A percentile compares a stretch with the other conserved stretches of the same genome.
Evolutionary conservation across 2,329 filamentous ascomycete species (phyloP).

Genomic region (Calonectria leucothoes): DNA sequence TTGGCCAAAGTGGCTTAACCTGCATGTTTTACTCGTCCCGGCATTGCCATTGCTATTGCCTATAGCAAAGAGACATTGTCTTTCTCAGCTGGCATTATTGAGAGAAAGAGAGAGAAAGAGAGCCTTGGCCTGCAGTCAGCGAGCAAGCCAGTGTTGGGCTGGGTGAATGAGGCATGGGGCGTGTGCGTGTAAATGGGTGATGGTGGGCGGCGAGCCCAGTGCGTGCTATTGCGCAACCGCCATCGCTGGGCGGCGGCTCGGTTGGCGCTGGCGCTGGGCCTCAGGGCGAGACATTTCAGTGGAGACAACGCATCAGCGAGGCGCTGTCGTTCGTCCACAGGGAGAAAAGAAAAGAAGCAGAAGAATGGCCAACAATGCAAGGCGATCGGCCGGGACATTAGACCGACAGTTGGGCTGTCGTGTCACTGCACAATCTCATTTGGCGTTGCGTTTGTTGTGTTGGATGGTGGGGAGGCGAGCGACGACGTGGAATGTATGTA

Average conservation of each 20-base stretch:
- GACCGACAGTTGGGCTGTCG: slow-evolving; percentile 7
- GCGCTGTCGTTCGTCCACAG: not conserved
- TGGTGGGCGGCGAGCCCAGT: not conserved
- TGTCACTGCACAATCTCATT: not conserved
- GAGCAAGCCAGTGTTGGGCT: not conserved
- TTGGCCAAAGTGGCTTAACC: not conserved
- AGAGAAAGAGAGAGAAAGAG: too few species aligned
- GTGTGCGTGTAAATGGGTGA: not conserved
- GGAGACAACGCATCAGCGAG: slow-evolving; percentile 18
- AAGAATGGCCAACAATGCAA: not conserved
- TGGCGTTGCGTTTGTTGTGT: not conserved
- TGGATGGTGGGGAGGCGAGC: not conserved
- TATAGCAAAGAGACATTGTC: not conserved
- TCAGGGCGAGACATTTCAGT: slow-evolving; percentile 18
- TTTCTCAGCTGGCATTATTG: not conserved
- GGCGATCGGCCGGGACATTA: slow-evolving; percentile 4
- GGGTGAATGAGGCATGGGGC: not conserved
- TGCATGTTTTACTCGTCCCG: not conserved
- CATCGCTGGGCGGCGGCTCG: not conserved
- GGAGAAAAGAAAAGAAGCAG: not conserved
- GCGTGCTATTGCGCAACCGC: not conserved
- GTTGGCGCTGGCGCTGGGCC: slow-evolving; percentile 7
- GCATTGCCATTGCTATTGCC: not conserved
- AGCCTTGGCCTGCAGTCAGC: slow-evolving; percentile 2
- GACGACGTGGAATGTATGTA: not conserved